Conservation (phyloP, 73 alveolate species). For the Effrenium voratum region DNA sequence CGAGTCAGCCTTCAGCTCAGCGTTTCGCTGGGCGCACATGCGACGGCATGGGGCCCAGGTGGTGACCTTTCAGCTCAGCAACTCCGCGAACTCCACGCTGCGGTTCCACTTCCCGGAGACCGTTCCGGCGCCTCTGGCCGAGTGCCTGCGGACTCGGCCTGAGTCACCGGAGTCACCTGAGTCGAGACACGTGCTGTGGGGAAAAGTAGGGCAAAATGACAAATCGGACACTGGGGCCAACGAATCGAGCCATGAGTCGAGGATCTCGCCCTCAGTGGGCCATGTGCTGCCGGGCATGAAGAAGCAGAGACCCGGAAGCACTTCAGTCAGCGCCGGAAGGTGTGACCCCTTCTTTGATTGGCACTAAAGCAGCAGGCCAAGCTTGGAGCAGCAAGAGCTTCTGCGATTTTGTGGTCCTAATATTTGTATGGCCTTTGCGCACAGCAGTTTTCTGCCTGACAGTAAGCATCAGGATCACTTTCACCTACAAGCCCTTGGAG, state of each 20-base stretch:
- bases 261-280: conserved; percentile 76
- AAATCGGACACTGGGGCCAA: no score
- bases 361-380: no score
- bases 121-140: conserved; percentile 45
- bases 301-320: conserved; percentile 35
- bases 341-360: no score
- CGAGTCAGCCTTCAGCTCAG: conserved; percentile 16
- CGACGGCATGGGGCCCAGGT: conserved; percentile 4
- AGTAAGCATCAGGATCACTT: conserved; percentile 25
- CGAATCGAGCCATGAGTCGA: not conserved
- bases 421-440: no score
- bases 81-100: conserved; percentile 13
- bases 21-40: no score
- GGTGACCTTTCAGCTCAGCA: conserved; percentile 51
- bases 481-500: conserved; percentile 36
- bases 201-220: no score
- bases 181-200: no score
- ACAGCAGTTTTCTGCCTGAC: not conserved
- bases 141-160: not conserved
- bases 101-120: conserved; percentile 84
- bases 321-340: no score
- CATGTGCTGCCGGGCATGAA: conserved; percentile 87
- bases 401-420: no score
- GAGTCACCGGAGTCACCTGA: no score
- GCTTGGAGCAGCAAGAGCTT: no score